Conservation (phyloP, 441 rosid species). For the Populus hybrid region DNA sequence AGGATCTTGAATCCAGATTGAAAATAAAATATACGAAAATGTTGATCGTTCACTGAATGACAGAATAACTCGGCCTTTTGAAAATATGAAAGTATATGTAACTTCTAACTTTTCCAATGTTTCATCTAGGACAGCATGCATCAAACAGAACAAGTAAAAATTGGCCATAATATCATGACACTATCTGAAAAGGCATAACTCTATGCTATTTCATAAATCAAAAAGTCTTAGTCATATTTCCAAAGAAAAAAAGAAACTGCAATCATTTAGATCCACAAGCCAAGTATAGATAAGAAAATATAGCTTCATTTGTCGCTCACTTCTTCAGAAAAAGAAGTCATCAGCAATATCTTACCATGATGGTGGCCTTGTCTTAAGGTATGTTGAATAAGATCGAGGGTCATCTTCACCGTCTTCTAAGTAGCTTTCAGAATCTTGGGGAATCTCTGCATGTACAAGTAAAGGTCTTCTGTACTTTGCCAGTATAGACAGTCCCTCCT, state of each 20-base stretch:
- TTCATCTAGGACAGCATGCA: not conserved
- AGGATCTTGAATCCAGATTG: not conserved
- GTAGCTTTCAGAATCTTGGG: slow-evolving; percentile 29
- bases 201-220: not conserved
- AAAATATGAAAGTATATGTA: not conserved
- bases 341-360: slow-evolving; percentile 50
- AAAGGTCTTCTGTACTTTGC: slow-evolving; percentile 85
- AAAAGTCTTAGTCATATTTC: not conserved
- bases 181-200: not conserved
- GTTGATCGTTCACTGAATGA: not conserved
- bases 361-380: slow-evolving; percentile 78
- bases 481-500: slow-evolving; percentile 80
- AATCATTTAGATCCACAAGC: not conserved
- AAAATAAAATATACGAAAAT: not conserved
- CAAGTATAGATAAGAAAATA: not conserved
- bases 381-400: slow-evolving; percentile 68
- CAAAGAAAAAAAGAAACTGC: not conserved
- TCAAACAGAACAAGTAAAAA: not conserved
- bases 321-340: slow-evolving; percentile 3
- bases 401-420: slow-evolving; percentile 43
- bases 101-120: not conserved
- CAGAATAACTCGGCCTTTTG: not conserved
- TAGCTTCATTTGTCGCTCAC: not conserved
- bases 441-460: slow-evolving; percentile 91
- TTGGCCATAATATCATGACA: not conserved